Evolutionary conservation across 1,284 basidiomycete species (phyloP).

Genomic region (Malassezia caprae): DNA sequence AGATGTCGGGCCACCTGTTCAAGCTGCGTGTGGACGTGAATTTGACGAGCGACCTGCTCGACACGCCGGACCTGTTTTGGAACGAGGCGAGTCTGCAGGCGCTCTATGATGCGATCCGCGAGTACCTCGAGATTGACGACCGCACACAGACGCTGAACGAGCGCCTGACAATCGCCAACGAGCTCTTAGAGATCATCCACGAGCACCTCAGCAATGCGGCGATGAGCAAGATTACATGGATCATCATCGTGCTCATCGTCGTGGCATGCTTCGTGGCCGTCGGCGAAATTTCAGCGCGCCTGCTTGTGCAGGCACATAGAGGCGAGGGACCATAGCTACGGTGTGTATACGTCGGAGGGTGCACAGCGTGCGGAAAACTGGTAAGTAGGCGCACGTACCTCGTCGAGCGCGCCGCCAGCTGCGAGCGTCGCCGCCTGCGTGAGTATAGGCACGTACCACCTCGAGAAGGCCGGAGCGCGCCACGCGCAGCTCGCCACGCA

Average conservation of each 20-base stretch:
- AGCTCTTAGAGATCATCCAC: conserved; percentile 62
- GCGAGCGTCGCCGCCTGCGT: conserved; percentile 6
- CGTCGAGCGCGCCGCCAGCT: background rate
- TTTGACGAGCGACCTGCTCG: conserved; percentile 78
- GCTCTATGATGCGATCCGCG: conserved; percentile 81
- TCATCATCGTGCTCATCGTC: conserved; percentile 87
- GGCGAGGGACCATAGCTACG: background rate
- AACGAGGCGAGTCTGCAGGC: conserved; percentile 78
- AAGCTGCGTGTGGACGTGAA: conserved; percentile 81
- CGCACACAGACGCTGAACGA: conserved; percentile 81
- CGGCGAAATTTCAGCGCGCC: conserved; percentile 72
- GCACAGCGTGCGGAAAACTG: conserved; percentile 6
- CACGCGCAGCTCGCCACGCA: background rate
- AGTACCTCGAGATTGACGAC: conserved; percentile 84
- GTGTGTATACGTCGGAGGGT: conserved; percentile 1
- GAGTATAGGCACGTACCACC: conserved; percentile 6
- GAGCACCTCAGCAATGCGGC: conserved; percentile 82
- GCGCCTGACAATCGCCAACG: conserved; percentile 73
- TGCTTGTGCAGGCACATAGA: conserved; percentile 53
- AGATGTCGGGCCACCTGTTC: conserved; percentile 77
- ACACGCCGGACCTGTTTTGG: conserved; percentile 92
- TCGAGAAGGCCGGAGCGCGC: conserved; percentile 3
- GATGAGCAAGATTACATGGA: conserved; percentile 67
- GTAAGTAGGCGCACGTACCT: background rate
- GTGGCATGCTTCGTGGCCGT: conserved; percentile 75